phyloP scores from a whole-genome alignment of 2,329 filamentous ascomycete genomes.

The Colletotrichum ledebouriae region DNA sequence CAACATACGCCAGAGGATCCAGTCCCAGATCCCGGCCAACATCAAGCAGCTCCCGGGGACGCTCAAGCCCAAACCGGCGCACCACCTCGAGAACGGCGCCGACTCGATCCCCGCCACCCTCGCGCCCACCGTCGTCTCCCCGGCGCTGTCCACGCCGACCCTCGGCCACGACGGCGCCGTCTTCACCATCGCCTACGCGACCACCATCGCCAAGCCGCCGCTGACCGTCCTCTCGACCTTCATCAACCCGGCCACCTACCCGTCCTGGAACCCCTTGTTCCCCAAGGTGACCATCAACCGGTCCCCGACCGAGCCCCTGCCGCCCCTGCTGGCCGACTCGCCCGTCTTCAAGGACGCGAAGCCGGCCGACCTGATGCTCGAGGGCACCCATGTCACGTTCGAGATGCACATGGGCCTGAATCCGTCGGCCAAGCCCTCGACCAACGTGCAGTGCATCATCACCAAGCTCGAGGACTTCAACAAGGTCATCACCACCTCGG shows the following conservation, averaged over 20 bases:
- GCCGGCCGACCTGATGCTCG: conserved; percentile 46
- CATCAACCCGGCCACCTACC: conserved; percentile 50
- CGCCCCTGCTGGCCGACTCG: conserved; percentile 43
- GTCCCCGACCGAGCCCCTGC: conserved; percentile 37
- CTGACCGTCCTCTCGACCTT: conserved; percentile 49
- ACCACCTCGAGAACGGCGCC: conserved; percentile 34
- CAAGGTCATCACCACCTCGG: conserved; percentile 13
- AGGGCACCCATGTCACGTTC: conserved; percentile 51
- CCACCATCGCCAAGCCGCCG: conserved; percentile 52
- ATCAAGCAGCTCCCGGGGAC: conserved; percentile 38
- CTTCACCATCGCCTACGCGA: conserved; percentile 48
- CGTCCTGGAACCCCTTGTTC: conserved; percentile 54
- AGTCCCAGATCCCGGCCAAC: conserved; percentile 33
- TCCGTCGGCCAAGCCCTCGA: conserved; percentile 40
- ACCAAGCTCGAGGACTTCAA: conserved; percentile 52
- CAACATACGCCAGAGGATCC: conserved; percentile 35
- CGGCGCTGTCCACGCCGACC: conserved; percentile 29
- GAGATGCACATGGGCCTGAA: conserved; percentile 51
- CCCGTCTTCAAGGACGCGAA: conserved; percentile 26
- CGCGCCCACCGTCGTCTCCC: conserved; percentile 37
- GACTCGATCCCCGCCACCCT: conserved; percentile 37
- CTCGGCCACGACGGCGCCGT: conserved; percentile 32
- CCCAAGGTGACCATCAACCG: conserved; percentile 47
- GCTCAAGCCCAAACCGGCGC: conserved; percentile 38
- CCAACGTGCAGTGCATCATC: conserved; percentile 46